These are phyloP conservation scores for Cordyceps militaris DNA, from an alignment of 2,329 filamentous ascomycete species.

Conservation along the genomic window DNA sequence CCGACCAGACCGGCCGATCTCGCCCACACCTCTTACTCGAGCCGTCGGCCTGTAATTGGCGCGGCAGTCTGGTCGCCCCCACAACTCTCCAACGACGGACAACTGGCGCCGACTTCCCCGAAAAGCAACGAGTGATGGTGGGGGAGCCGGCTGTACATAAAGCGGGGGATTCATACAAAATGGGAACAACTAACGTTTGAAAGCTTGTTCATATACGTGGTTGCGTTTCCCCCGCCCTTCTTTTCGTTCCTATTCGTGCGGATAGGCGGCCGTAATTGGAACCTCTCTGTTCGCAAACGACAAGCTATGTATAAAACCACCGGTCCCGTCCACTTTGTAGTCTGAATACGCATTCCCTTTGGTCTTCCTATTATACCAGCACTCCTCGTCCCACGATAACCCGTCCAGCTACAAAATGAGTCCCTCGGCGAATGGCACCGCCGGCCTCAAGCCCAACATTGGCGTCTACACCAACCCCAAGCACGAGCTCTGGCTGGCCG, in stretches of 20 bases:
- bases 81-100: neutral
- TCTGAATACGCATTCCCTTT: neutral
- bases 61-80: slow-evolving; percentile 6
- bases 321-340: neutral
- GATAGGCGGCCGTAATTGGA: neutral
- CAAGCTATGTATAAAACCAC: neutral
- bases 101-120: neutral
- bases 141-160: neutral
- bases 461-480: slow-evolving; percentile 92
- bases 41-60: slow-evolving; percentile 7
- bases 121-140: neutral
- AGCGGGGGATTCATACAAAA: neutral
- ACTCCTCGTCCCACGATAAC: neutral
- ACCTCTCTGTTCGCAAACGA: neutral
- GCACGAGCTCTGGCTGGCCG: slow-evolving; percentile 84
- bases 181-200: neutral
- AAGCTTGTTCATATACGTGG: neutral
- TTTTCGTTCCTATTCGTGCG: neutral
- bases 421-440: slow-evolving; percentile 13
- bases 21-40: neutral
- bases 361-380: neutral
- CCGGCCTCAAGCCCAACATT: slow-evolving; percentile 68
- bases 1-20: no score
- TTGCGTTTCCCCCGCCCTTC: neutral
- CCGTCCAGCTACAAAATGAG: slow-evolving; percentile 2